Evolutionary conservation across 257 asterid species (phyloP), one percentile per base, ranked within the genome.

Genomic region (Solanum chmielewskii): DNA sequence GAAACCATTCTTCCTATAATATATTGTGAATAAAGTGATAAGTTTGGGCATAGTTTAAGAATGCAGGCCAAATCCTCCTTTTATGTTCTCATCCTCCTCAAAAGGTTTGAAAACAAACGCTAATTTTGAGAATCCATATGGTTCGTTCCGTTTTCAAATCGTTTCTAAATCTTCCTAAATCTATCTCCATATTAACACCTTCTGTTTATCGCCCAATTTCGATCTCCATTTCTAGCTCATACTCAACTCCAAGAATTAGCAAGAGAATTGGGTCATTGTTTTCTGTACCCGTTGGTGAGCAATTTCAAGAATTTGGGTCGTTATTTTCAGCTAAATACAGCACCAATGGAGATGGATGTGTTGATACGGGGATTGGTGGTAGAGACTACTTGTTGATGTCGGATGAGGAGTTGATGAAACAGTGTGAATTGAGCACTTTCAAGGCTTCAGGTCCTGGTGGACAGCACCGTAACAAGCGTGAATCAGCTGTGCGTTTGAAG

Each of bases 391-490:
- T 97, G 78, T 68, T 81, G 52, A 91, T 94, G 93, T 85, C 98
- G 2, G 98, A 97, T 87, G 99, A 94, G 56, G 95, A 94, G 90
- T 94, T 97, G 83, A 92, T 97, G 92, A 92, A 93, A 83, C 98
- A 94, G 86, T 97, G 98, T 42, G 98, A 97, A 90, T 92, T 94
- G 97, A 91, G 83, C 85, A 95, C 99, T 83, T 97, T 88, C 89
- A 97, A 93, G 91, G 90, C 95, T 44, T 95, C 98, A 3, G 99
- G 99, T 71, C 98, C 98, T 2, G 99, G 99, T 42, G 99, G 99
- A 60, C 99, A 97, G 90, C 99, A 97, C 92, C 98, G 99, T 37
- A 97, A 97, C 92, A 97, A 97, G 93, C 95, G 98, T 18, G 99
- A 97, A 90, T 91, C 99, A 49, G 98, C 99, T 70, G 99, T 97